A percentile compares a stretch with the other conserved stretches of the same genome.
phyloP scores from a whole-genome alignment of 371 early-diverging fungal species.

The Mortierella sp. region DNA sequence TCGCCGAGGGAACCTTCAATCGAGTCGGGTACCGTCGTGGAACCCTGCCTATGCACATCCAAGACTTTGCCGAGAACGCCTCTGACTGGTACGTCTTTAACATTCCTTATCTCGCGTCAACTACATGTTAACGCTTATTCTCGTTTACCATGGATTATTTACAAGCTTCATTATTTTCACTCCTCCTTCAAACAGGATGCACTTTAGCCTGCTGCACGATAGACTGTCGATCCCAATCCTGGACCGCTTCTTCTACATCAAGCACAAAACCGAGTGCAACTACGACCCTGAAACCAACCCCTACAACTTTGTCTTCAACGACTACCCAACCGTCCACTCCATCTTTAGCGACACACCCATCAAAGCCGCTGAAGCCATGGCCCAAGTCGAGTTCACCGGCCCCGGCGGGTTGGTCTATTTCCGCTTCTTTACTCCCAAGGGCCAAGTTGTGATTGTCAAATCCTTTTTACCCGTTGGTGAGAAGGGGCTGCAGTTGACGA shows the following conservation, averaged over 20 bases:
- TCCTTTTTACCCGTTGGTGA: constrained; percentile 55
- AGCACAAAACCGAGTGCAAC: constrained; percentile 48
- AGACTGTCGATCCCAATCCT: constrained; percentile 49
- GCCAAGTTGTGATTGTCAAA: constrained; percentile 44
- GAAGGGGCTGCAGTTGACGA: constrained; percentile 51
- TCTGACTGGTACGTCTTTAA: constrained; percentile 39
- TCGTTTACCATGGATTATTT: background rate
- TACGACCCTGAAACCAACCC: constrained; percentile 50
- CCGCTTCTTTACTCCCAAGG: constrained; percentile 55
- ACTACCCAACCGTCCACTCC: constrained; percentile 52
- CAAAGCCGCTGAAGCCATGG: constrained; percentile 42
- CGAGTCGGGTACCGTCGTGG: constrained; percentile 48
- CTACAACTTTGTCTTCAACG: constrained; percentile 54
- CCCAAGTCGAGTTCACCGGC: constrained; percentile 54
- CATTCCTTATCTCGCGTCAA: background rate
- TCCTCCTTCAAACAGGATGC: constrained; percentile 34
- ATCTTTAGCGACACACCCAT: constrained; percentile 46
- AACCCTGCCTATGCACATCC: constrained; percentile 55
- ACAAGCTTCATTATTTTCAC: background rate
- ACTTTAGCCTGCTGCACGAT: constrained; percentile 47
- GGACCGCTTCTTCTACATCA: constrained; percentile 51
- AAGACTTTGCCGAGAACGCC: constrained; percentile 57
- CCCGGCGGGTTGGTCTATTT: constrained; percentile 57
- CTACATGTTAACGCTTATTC: background rate
- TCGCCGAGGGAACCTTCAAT: constrained; percentile 39